phyloP scores from a whole-genome alignment of 164 flowering plant species.

The Aristolochia contorta region DNA sequence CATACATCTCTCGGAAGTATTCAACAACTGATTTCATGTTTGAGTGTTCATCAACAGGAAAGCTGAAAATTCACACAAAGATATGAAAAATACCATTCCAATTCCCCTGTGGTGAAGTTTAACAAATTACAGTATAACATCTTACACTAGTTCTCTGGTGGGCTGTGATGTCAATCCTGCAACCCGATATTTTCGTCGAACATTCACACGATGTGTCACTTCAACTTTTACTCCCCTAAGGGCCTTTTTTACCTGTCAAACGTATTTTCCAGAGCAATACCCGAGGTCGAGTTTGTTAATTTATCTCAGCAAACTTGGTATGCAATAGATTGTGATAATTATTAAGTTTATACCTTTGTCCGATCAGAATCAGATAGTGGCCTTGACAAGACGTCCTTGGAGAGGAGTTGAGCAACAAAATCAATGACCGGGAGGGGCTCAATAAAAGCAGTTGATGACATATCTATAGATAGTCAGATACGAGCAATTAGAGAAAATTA shows the following conservation, averaged over 20 bases:
- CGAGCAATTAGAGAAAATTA: background rate
- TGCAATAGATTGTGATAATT: background rate
- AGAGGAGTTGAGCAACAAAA: constrained; percentile 61
- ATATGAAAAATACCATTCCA: too few relatives aligned
- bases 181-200: constrained; percentile 70
- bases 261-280: background rate
- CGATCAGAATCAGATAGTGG: constrained; percentile 68
- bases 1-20: constrained; percentile 19
- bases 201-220: constrained; percentile 68
- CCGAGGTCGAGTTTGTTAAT: background rate
- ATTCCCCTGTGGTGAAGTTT: too few relatives aligned
- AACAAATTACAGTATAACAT: background rate
- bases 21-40: constrained; percentile 19
- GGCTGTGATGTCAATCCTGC: constrained; percentile 78
- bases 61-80: background rate
- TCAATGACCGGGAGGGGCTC: constrained; percentile 78
- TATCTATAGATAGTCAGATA: constrained; percentile 29
- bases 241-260: constrained; percentile 56
- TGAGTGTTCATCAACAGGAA: constrained; percentile 12
- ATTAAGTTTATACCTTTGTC: constrained; percentile 38
- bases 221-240: constrained; percentile 82
- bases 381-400: constrained; percentile 51
- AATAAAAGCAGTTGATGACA: constrained; percentile 73
- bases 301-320: background rate
- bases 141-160: constrained; percentile 74